Conservation (phyloP, 108 stramenopile genomes). For the Schizochytrium sp. region DNA sequence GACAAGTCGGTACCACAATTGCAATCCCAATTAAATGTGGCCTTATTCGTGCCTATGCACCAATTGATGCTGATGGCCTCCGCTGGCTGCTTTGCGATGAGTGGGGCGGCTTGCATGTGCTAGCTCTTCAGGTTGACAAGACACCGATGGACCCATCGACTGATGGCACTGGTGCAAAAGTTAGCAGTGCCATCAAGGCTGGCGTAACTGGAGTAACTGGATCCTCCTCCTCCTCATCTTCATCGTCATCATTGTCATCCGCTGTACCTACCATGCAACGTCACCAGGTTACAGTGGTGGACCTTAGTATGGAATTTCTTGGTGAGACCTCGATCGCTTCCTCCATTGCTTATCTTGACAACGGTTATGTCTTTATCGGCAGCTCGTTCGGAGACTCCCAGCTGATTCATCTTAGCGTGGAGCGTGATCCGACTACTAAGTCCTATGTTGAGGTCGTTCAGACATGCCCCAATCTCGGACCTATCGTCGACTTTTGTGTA, state of each 20-base stretch:
- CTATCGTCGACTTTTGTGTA: slow-evolving; percentile 95
- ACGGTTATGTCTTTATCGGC: slow-evolving; percentile 91
- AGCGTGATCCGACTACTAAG: slow-evolving; percentile 68
- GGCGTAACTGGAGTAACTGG: neutral
- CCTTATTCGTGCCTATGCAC: slow-evolving; percentile 68
- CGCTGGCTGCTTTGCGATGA: slow-evolving; percentile 89
- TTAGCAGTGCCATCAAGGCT: neutral
- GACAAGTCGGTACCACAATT: slow-evolving; percentile 77
- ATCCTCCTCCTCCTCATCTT: slow-evolving; percentile 21
- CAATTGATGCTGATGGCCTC: slow-evolving; percentile 71
- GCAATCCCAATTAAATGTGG: slow-evolving; percentile 70
- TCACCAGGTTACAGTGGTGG: slow-evolving; percentile 47
- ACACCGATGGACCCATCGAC: slow-evolving; percentile 59
- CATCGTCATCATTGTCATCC: slow-evolving; percentile 3
- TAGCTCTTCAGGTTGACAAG: slow-evolving; percentile 77
- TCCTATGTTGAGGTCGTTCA: slow-evolving; percentile 86
- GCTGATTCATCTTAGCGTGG: slow-evolving; percentile 84
- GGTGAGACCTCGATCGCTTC: slow-evolving; percentile 81
- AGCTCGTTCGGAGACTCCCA: slow-evolving; percentile 89
- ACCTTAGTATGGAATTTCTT: slow-evolving; percentile 82
- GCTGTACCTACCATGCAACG: neutral
- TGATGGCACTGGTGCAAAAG: slow-evolving; percentile 69
- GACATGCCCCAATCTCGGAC: slow-evolving; percentile 92
- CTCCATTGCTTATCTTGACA: slow-evolving; percentile 84
- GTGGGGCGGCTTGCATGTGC: slow-evolving; percentile 84